Evolutionary conservation across 106 monocot genomes (phyloP), one percentile per base, ranked within the genome.

Genomic region (Cymbidium sinense): DNA sequence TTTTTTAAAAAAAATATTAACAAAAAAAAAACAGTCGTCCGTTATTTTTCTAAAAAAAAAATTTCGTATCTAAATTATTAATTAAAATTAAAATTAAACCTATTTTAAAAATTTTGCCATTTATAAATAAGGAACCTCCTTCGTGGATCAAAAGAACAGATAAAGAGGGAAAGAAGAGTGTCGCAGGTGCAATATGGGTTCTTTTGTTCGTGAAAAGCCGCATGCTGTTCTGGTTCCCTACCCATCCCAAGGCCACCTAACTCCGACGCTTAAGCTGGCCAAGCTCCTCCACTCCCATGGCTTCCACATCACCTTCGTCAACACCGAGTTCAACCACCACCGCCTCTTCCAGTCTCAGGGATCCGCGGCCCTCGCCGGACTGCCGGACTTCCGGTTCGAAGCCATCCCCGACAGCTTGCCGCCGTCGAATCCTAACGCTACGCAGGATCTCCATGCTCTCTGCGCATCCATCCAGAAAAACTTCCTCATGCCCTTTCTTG

Each of bases 201-300:
- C 50, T 2, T 1, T 30, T 55, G 3, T 19, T 7, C 30, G 12
- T 6, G 54, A 70, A 5, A 70, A 47, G 11, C 37, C 76, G 1
- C 79, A 79, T 37, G 71, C 54, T 12, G 79, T 79, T 17, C 5
- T 70, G 17, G 35, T 79, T 6, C 79, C 79, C 36, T 79, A 44
- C 43, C 71, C 79, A 36, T 23, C 44, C 17, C 79, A 79, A 79
- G 79, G 79, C 34, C 79, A 79, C 79, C 54, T 79, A 79, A 51
- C 44, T 34, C 43, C 52, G 7, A 37, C 47, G 79, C 51, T 79
- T 1, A 71, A 25, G 31, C 65, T 83, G 0, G 83, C 83, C 23
- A 69, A 79, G 75, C 74, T 83, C 74, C 83, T 83, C 74, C 75
- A 83, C 73, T 78, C 61, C 74, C 62, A 75, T 27, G 83, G 83